phyloP scores from a whole-genome alignment of 345 rosid species.

The Clarkia xantiana region DNA sequence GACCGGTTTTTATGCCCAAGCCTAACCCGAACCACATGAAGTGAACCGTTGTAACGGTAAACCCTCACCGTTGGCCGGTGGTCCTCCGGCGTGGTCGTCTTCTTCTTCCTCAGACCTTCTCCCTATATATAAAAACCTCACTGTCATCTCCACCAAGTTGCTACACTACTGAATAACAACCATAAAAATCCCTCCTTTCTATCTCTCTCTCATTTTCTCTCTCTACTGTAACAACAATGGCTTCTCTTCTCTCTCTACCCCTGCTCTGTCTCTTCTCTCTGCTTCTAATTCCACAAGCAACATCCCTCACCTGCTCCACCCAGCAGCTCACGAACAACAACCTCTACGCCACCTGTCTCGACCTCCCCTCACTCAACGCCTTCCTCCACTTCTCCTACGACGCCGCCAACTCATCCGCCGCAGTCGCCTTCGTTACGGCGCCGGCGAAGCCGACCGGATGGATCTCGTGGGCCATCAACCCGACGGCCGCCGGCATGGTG shows the following conservation, averaged over 20 bases:
- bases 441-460: constrained; percentile 45
- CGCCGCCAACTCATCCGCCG: constrained; percentile 33
- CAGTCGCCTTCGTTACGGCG: constrained; percentile 53
- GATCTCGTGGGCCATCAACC: constrained; percentile 78
- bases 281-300: constrained; percentile 5
- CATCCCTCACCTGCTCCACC: constrained; percentile 40
- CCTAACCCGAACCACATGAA: too few relatives aligned
- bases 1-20: too few relatives aligned
- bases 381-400: constrained; percentile 64
- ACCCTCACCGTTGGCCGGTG: too few relatives aligned
- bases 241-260: not conserved
- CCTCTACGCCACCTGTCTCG: constrained; percentile 40
- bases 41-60: too few relatives aligned
- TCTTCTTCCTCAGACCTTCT: not conserved
- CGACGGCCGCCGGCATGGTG: constrained; percentile 42
- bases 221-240: not conserved
- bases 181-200: not conserved
- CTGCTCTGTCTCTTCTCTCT: constrained; percentile 7
- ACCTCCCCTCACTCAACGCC: constrained; percentile 52
- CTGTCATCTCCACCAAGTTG: not conserved
- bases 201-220: not conserved
- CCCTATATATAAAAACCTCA: not conserved
- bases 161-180: not conserved
- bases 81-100: not conserved
- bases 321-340: constrained; percentile 30